Percentiles rank a stretch among this genome's conserved stretches.
phyloP scores from a whole-genome alignment of 1,284 basidiomycete genomes.

The Flammula alnicola region DNA sequence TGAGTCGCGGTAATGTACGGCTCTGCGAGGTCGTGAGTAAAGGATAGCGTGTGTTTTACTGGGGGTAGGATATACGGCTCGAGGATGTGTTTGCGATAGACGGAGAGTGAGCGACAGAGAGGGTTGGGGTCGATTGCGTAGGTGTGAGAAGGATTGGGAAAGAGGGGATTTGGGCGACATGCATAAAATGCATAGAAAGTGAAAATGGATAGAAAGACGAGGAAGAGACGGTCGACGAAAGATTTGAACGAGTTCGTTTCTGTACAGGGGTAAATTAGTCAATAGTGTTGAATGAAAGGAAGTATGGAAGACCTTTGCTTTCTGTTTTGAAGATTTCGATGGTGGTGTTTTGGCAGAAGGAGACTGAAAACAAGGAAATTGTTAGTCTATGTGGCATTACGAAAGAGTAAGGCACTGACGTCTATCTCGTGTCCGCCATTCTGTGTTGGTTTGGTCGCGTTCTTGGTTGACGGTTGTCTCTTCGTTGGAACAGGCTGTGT shows the following conservation, averaged over 20 bases:
- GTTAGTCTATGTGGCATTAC: constrained; percentile 1
- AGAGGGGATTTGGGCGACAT: constrained; percentile 52
- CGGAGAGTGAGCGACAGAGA: constrained; percentile 60
- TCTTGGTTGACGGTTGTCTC: constrained; percentile 38
- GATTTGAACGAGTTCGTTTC: constrained; percentile 28
- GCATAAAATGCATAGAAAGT: constrained; percentile 58
- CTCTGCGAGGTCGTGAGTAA: constrained; percentile 44
- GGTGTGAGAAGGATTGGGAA: constrained; percentile 22
- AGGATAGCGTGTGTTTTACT: constrained; percentile 43
- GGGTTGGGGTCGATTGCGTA: constrained; percentile 45
- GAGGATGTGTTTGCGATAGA: constrained; percentile 61
- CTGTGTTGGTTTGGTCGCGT: constrained; percentile 16
- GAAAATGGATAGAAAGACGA: constrained; percentile 54
- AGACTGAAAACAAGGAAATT: constrained; percentile 14
- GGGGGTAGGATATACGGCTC: constrained; percentile 69
- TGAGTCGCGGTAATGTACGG: constrained; percentile 25
- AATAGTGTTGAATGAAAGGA: background rate
- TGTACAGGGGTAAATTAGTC: constrained; percentile 14
- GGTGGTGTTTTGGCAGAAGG: constrained; percentile 1
- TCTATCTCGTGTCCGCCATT: constrained; percentile 19
- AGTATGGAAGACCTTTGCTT: constrained; percentile 15
- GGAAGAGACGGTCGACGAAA: constrained; percentile 52
- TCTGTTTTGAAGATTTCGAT: constrained; percentile 12
- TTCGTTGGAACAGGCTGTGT: constrained; percentile 51
- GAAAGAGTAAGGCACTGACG: constrained; percentile 9